Conservation (phyloP, 306 rosid species). For the Albizia julibrissin region DNA sequence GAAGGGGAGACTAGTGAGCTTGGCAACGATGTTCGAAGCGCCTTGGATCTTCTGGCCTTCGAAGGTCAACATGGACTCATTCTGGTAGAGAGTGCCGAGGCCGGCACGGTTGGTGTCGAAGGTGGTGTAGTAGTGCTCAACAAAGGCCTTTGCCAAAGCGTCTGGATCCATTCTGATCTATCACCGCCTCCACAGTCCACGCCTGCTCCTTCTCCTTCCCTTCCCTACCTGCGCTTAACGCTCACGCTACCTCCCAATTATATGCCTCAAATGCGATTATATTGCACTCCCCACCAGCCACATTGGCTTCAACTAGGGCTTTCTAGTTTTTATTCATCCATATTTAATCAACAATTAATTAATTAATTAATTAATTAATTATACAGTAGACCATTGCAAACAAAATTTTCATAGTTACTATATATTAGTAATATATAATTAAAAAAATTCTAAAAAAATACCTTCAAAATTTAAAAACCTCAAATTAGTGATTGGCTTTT, state of each 20-base stretch:
- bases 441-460: no score
- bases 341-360: no score
- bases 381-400: no score
- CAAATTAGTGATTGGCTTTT: no score
- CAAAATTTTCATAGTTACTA: no score
- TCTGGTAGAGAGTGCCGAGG: conserved; percentile 66
- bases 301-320: no score
- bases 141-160: conserved; percentile 78
- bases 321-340: no score
- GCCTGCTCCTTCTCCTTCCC: not conserved
- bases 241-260: conserved; percentile 23
- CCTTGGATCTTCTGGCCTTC: conserved; percentile 96
- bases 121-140: conserved; percentile 78
- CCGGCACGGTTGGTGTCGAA: conserved; percentile 67
- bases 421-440: no score
- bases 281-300: no score
- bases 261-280: not conserved
- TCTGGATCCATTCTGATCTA: conserved; percentile 74
- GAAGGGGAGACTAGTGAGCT: conserved; percentile 84
- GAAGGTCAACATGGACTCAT: conserved; percentile 82
- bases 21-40: conserved; percentile 65
- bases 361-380: no score
- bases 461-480: no score
- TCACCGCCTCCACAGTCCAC: conserved; percentile 6
- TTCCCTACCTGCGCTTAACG: not conserved